Percentiles rank a stretch among this genome's conserved stretches.
phyloP scores from a whole-genome alignment of 495 filamentous ascomycete species.

The Penicillium lividum region DNA sequence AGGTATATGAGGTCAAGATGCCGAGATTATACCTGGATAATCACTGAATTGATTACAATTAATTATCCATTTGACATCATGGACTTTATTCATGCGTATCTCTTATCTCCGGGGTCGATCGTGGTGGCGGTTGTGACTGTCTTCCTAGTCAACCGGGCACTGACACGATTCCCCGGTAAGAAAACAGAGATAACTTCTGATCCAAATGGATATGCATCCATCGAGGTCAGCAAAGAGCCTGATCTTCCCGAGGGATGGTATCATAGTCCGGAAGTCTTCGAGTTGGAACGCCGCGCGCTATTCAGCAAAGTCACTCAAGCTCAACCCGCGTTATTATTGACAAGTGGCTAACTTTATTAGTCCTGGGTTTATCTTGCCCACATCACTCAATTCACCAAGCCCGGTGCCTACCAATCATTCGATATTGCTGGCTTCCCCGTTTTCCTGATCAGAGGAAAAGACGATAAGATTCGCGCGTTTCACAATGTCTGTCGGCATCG shows the following conservation, averaged over 20 bases:
- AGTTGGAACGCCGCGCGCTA: constrained; percentile 53
- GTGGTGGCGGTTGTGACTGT: constrained; percentile 20
- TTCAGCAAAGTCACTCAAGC: constrained; percentile 45
- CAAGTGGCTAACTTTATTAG: constrained; percentile 18
- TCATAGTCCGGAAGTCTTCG: constrained; percentile 42
- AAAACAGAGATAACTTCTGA: background rate
- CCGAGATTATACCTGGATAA: background rate
- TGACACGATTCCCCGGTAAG: constrained; percentile 13
- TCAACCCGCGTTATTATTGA: too few relatives aligned
- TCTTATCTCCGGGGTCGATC: constrained; percentile 14
- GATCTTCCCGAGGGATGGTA: constrained; percentile 50
- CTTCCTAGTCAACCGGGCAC: constrained; percentile 15
- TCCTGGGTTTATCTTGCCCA: constrained; percentile 54
- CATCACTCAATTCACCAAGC: constrained; percentile 41
- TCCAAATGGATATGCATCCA: background rate
- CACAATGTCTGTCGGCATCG: constrained; percentile 62
- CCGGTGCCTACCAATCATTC: constrained; percentile 52
- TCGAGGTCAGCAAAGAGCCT: constrained; percentile 35
- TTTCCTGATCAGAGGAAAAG: constrained; percentile 49
- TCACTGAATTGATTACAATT: too few relatives aligned
- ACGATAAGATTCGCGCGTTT: constrained; percentile 53
- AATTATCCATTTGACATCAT: constrained; percentile 5
- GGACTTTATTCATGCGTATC: constrained; percentile 19
- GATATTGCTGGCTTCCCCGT: constrained; percentile 51
- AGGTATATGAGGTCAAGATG: constrained; percentile 20